Evolutionary conservation across 176 grass and related monocot species (phyloP).

Genomic region (Carex scoparia): DNA sequence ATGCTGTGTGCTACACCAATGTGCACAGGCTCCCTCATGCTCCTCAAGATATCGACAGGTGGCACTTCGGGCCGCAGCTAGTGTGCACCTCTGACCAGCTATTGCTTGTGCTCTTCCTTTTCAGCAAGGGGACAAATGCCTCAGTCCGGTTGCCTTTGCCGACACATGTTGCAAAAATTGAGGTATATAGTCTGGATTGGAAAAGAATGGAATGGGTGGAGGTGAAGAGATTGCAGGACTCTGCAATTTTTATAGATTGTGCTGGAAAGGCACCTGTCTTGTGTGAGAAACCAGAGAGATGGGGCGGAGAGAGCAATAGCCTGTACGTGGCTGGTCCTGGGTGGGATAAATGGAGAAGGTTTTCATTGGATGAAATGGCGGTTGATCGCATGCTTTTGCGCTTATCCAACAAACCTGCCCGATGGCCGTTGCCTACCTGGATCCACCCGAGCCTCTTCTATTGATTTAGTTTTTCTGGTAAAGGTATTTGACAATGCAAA

Average conservation of each 20-base stretch:
- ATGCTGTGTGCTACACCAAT: neutral
- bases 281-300: conserved; percentile 14
- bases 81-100: conserved; percentile 5
- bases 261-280: conserved; percentile 16
- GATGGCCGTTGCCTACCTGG: conserved; percentile 29
- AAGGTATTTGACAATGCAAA: neutral
- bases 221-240: conserved; percentile 15
- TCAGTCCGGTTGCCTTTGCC: no score
- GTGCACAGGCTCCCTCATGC: neutral
- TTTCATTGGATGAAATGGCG: neutral
- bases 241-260: conserved; percentile 23
- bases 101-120: conserved; percentile 6
- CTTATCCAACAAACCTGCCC: accelerated
- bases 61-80: conserved; percentile 27
- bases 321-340: conserved; percentile 7
- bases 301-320: conserved; percentile 20
- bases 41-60: neutral
- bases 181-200: conserved; percentile 19
- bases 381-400: neutral
- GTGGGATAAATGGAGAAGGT: neutral
- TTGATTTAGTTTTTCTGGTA: neutral
- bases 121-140: neutral
- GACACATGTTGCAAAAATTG: neutral
- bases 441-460: conserved; percentile 29
- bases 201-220: conserved; percentile 23